A percentile compares a stretch with the other conserved stretches of the same genome.
These are phyloP conservation scores for Haplosporangium sp. DNA, from an alignment of 371 early-diverging fungal genomes.

Conservation along the genomic window DNA sequence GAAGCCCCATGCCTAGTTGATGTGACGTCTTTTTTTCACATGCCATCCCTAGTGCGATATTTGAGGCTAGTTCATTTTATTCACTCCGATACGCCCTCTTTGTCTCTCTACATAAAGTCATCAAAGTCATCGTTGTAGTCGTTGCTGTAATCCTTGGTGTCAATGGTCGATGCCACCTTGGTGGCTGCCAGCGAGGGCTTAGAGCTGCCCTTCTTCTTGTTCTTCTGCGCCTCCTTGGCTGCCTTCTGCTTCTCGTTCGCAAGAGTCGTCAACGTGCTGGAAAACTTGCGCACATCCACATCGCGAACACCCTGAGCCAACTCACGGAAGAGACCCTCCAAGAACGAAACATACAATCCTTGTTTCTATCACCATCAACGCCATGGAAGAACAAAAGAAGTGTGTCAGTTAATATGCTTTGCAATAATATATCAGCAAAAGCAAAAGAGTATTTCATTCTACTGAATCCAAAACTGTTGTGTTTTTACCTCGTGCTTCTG, in stretches of 20 bases:
- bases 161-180: slow-evolving; percentile 54
- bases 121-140: slow-evolving; percentile 69
- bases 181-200: slow-evolving; percentile 69
- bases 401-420: no score
- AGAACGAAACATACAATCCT: slow-evolving; percentile 70
- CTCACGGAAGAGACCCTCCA: slow-evolving; percentile 85
- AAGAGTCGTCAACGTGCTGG: slow-evolving; percentile 80
- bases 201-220: slow-evolving; percentile 69
- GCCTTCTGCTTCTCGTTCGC: slow-evolving; percentile 93
- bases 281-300: slow-evolving; percentile 82
- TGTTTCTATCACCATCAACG: slow-evolving; percentile 36
- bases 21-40: background rate
- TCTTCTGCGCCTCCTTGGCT: slow-evolving; percentile 74
- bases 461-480: no score
- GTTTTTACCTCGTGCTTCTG: slow-evolving; percentile 70
- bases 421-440: no score
- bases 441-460: no score
- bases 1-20: background rate
- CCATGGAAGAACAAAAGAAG: no score
- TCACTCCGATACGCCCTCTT: no score
- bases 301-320: slow-evolving; percentile 83
- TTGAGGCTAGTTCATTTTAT: background rate
- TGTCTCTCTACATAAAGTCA: slow-evolving; percentile 85
- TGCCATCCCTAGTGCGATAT: no score
- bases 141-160: slow-evolving; percentile 60